Evolutionary conservation across 73 alveolate genomes (phyloP).

Genomic region (Uronychia binucleata): DNA sequence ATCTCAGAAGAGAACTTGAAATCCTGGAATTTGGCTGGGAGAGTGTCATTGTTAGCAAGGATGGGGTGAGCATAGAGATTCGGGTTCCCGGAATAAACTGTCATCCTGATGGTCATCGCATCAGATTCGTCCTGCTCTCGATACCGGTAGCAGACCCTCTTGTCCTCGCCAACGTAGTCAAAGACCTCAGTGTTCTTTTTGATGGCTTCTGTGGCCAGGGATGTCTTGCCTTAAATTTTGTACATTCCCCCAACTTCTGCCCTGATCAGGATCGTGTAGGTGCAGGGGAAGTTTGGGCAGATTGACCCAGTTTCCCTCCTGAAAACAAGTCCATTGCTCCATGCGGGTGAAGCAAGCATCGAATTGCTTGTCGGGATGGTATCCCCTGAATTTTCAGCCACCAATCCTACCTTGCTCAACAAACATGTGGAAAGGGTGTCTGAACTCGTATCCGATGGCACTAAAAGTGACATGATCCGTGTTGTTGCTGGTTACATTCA

Average conservation of each 20-base stretch:
- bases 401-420: not conserved
- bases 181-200: not conserved
- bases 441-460: not conserved
- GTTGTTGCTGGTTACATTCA: not conserved
- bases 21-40: not conserved
- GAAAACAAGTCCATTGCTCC: not conserved
- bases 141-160: not conserved
- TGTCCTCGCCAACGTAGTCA: slow-evolving; percentile 9
- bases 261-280: slow-evolving; percentile 46
- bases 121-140: not conserved
- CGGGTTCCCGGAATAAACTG: slow-evolving; percentile 43
- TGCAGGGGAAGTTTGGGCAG: slow-evolving; percentile 20
- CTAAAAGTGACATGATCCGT: not conserved
- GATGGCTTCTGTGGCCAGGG: slow-evolving; percentile 2
- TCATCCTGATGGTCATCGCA: slow-evolving; percentile 18
- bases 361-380: not conserved
- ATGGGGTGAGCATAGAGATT: slow-evolving; percentile 27
- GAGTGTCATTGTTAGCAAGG: not conserved
- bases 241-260: slow-evolving; percentile 20
- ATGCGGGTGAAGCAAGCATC: not conserved
- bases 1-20: slow-evolving; percentile 24
- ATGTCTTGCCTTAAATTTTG: slow-evolving; percentile 9
- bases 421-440: not conserved
- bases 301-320: not conserved
- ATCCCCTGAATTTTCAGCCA: no score